phyloP scores from a whole-genome alignment of 208 protist genomes.

The Porcisia deanei region DNA sequence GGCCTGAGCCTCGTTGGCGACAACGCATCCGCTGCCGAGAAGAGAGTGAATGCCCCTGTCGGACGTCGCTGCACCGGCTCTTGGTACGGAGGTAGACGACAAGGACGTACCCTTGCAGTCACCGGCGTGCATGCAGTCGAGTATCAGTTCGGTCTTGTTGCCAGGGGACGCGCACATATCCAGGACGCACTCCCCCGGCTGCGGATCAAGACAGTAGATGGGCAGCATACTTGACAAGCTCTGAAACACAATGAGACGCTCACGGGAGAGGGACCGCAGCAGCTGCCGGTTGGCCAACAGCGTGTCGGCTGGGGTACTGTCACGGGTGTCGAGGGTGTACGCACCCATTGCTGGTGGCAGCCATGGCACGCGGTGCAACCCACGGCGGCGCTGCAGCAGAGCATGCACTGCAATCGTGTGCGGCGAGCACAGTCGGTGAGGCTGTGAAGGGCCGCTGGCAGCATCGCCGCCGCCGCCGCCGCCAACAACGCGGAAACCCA shows the following conservation, averaged over 20 bases:
- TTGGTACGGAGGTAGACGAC: constrained; percentile 3
- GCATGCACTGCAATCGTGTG: constrained; percentile 30
- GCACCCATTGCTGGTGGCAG: constrained; percentile 57
- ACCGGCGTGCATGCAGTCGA: constrained; percentile 50
- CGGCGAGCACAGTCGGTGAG: background rate
- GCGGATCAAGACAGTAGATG: constrained; percentile 61
- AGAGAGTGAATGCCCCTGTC: background rate
- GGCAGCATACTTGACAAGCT: constrained; percentile 79
- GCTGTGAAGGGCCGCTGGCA: background rate
- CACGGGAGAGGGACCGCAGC: constrained; percentile 55
- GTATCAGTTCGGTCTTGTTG: constrained; percentile 67
- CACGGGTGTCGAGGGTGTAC: constrained; percentile 51
- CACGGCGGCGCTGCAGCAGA: constrained; percentile 42
- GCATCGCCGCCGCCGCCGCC: background rate
- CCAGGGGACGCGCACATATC: constrained; percentile 89
- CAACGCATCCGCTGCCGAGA: constrained; percentile 31
- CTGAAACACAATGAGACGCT: constrained; percentile 72
- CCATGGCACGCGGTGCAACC: constrained; percentile 54
- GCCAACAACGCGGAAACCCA: constrained; percentile 60
- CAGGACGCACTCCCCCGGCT: constrained; percentile 65
- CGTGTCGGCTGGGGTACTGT: constrained; percentile 34
- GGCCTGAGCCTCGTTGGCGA: constrained; percentile 66
- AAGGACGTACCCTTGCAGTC: background rate
- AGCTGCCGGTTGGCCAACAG: constrained; percentile 57
- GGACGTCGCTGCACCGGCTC: background rate